Conservation (phyloP, 129 eudicot genomes). For the Helianthus tuberosus region DNA sequence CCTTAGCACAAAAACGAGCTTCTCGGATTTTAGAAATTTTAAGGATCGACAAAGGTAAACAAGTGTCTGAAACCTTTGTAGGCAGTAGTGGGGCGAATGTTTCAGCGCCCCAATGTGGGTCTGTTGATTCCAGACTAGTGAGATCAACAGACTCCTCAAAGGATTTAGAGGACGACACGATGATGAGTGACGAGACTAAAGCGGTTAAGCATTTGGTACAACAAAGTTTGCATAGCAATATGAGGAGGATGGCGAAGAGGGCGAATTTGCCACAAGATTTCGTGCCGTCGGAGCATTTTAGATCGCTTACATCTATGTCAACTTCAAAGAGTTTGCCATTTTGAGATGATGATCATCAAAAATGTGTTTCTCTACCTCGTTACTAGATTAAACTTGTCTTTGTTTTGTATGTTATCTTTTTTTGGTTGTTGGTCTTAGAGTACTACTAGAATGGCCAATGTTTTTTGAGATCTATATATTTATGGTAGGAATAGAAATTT, state of each 20-base stretch:
- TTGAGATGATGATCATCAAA: conserved; percentile 41
- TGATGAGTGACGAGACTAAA: conserved; percentile 83
- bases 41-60: conserved; percentile 84
- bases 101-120: conserved; percentile 68
- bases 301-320: conserved; percentile 68
- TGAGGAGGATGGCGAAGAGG: conserved; percentile 87
- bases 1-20: conserved; percentile 93
- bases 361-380: conserved; percentile 10
- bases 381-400: conserved; percentile 25
- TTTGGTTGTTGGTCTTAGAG: conserved; percentile 32
- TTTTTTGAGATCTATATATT: conserved; percentile 17
- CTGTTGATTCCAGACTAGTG: conserved; percentile 27
- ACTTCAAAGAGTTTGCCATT: conserved; percentile 98
- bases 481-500: conserved; percentile 21
- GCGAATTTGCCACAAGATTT: conserved; percentile 94
- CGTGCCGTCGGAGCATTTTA: conserved; percentile 83
- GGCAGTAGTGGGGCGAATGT: conserved; percentile 35
- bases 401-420: conserved; percentile 21
- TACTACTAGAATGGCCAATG: conserved; percentile 34
- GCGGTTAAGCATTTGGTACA: conserved; percentile 89
- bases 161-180: conserved; percentile 41
- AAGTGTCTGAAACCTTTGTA: conserved; percentile 54
- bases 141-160: conserved; percentile 20
- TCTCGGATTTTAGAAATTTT: conserved; percentile 80
- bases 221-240: conserved; percentile 89